These are phyloP conservation scores for Leccinum angustisporum DNA, from an alignment of 1,284 basidiomycete genomes.

Conservation along the genomic window DNA sequence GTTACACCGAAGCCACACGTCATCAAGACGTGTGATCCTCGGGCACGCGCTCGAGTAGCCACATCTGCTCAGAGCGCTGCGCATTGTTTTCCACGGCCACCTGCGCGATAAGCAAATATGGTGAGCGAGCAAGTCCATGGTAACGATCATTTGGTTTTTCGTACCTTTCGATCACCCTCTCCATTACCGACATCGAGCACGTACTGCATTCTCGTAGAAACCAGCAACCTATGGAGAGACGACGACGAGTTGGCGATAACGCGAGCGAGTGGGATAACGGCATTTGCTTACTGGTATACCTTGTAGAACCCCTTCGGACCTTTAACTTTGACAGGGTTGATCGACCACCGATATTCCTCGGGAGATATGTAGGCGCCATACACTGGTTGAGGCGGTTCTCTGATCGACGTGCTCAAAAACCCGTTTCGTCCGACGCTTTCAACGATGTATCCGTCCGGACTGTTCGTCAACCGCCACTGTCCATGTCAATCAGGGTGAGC, in stretches of 20 bases:
- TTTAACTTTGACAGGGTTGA: constrained; percentile 5
- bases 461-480: constrained; percentile 12
- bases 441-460: constrained; percentile 4
- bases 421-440: not conserved
- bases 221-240: not conserved
- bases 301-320: not conserved
- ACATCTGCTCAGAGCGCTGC: not conserved
- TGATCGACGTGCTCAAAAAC: not conserved
- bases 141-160: not conserved
- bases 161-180: not conserved
- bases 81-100: not conserved
- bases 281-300: constrained; percentile 3
- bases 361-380: not conserved
- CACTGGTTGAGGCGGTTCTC: not conserved
- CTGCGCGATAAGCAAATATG: not conserved
- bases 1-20: not conserved
- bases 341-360: constrained; percentile 3
- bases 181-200: constrained; percentile 5
- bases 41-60: constrained; percentile 1
- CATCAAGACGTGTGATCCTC: not conserved
- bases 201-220: not conserved
- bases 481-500: not conserved
- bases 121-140: not conserved
- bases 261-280: not conserved
- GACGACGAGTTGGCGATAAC: not conserved